Percentiles rank a stretch among this genome's conserved stretches.
These are phyloP conservation scores for Metschnikowia lochheadii DNA, from an alignment of 805 yeast genomes.

Conservation along the genomic window DNA sequence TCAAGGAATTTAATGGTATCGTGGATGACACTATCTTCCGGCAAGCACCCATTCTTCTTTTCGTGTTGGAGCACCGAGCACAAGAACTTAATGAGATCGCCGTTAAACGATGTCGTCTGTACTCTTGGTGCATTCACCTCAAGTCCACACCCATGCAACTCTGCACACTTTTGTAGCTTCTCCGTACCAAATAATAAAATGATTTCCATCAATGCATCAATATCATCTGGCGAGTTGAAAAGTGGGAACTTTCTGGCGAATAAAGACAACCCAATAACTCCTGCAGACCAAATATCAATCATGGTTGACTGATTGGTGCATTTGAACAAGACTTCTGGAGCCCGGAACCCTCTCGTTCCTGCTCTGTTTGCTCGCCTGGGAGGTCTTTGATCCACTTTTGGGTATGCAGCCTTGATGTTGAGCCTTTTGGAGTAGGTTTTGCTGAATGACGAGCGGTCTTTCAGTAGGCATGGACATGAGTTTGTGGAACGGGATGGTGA, in stretches of 20 bases:
- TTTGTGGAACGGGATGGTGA: constrained; percentile 19
- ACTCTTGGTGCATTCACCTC: constrained; percentile 41
- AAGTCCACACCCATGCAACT: constrained; percentile 82
- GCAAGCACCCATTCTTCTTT: constrained; percentile 55
- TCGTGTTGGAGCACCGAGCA: constrained; percentile 35
- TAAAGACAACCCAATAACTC: constrained; percentile 78
- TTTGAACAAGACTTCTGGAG: constrained; percentile 87
- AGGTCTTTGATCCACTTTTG: constrained; percentile 82
- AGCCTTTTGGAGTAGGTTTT: constrained; percentile 22
- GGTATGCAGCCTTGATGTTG: constrained; percentile 53
- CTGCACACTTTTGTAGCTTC: constrained; percentile 71
- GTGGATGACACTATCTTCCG: constrained; percentile 66
- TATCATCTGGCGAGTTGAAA: constrained; percentile 90
- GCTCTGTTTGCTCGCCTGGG: constrained; percentile 95
- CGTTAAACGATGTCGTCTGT: constrained; percentile 19
- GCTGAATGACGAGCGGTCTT: constrained; percentile 24
- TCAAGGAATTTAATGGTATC: constrained; percentile 55
- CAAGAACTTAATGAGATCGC: constrained; percentile 32
- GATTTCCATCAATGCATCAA: constrained; percentile 84
- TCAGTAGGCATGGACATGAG: constrained; percentile 56
- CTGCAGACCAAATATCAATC: constrained; percentile 91
- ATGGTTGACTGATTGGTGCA: constrained; percentile 79
- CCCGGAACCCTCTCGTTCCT: constrained; percentile 92
- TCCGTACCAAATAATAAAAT: constrained; percentile 75
- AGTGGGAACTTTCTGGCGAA: constrained; percentile 82